A percentile compares a stretch with the other conserved stretches of the same genome.
Conservation (phyloP, 2,329 filamentous ascomycete species). For the Colletotrichum sp. region DNA sequence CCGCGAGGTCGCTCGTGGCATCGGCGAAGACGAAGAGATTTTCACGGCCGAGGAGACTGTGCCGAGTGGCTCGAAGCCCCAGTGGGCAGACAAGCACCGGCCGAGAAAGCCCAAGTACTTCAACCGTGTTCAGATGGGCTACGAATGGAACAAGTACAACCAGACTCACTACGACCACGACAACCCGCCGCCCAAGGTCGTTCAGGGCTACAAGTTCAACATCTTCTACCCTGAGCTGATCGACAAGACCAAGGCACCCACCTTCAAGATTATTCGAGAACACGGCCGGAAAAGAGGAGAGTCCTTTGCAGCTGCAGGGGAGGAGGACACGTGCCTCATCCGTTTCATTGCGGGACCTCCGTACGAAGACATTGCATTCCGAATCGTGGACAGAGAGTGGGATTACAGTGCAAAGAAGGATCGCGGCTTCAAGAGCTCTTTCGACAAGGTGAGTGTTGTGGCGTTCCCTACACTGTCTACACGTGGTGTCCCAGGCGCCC, state of each 20-base stretch:
- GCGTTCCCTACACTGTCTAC: not conserved
- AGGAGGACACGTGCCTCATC: conserved; percentile 97
- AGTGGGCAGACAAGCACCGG: conserved; percentile 84
- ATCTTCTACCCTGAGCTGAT: conserved; percentile 98
- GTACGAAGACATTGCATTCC: conserved; percentile 96
- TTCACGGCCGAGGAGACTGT: conserved; percentile 90
- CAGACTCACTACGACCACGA: conserved; percentile 99
- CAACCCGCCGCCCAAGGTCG: conserved; percentile 95
- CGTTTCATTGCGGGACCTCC: conserved; percentile 94
- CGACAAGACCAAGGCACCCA: conserved; percentile 92
- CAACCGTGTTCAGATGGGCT: conserved; percentile 98
- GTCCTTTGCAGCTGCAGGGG: conserved; percentile 89
- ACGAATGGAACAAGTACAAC: conserved; percentile 99
- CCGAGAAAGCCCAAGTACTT: conserved; percentile 96
- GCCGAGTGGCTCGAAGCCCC: conserved; percentile 65
- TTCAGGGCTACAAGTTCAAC: conserved; percentile 99
- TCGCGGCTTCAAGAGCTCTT: conserved; percentile 92
- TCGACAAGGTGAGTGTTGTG: conserved; percentile 78
- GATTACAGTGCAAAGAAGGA: conserved; percentile 97
- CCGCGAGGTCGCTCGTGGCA: conserved; percentile 87
- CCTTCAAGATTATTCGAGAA: conserved; percentile 94
- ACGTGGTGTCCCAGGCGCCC: not conserved
- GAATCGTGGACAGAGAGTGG: conserved; percentile 98
- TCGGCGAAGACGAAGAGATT: conserved; percentile 94
- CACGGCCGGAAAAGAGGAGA: conserved; percentile 88